phyloP scores from a whole-genome alignment of 176 grass and related monocot species.

The Stipa capillata region DNA sequence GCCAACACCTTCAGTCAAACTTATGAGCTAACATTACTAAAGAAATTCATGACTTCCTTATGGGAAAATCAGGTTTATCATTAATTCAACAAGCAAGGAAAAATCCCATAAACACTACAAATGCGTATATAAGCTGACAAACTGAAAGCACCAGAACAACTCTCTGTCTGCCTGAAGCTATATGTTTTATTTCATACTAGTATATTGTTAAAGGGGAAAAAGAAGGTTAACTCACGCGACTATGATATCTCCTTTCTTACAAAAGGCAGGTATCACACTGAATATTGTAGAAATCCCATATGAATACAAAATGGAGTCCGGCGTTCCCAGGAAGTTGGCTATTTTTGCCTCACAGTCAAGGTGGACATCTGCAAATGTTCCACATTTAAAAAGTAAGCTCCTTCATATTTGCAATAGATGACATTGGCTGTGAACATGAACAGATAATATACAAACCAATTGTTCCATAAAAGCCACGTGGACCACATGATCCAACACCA shows the following conservation, averaged over 20 bases:
- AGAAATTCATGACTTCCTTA: not conserved
- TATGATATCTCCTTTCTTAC: conserved; percentile 96
- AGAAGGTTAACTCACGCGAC: conserved; percentile 70
- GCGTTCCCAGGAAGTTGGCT: conserved; percentile 79
- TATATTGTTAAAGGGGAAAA: not conserved
- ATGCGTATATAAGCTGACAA: not conserved
- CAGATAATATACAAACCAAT: conserved; percentile 54
- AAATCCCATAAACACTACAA: not conserved
- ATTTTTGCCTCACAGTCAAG: conserved; percentile 92
- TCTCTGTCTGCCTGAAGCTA: not conserved
- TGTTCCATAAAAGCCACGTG: conserved; percentile 93
- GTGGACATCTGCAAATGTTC: conserved; percentile 74
- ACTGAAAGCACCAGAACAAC: not conserved
- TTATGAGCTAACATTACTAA: not conserved
- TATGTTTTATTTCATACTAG: not conserved
- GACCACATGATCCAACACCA: conserved; percentile 94
- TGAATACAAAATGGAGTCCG: conserved; percentile 88
- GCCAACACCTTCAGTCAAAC: not conserved
- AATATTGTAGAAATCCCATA: conserved; percentile 97
- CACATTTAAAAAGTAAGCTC: conserved; percentile 18
- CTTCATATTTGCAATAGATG: conserved; percentile 15
- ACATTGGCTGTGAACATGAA: conserved; percentile 1
- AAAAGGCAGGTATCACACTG: conserved; percentile 95
- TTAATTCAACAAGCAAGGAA: not conserved
- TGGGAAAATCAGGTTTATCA: not conserved